Evolutionary conservation across 805 yeast genomes (phyloP), one percentile per base, ranked within the genome.

Genomic region (Diddensiella santjacobensis): DNA sequence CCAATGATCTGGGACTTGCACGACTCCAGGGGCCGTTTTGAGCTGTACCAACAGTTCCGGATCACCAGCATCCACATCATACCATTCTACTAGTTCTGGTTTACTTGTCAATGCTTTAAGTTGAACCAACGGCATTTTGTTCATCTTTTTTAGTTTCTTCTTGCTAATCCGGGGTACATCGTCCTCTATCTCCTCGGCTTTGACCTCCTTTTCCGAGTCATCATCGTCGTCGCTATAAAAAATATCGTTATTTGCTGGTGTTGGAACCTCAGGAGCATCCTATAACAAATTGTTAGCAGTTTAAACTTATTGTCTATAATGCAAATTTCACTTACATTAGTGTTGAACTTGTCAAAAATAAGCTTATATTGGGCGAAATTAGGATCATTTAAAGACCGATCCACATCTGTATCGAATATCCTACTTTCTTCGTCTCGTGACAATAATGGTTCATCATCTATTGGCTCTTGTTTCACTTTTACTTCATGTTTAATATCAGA

Each of bases 1-100:
- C 99, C 99, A 91, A 64, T 89, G 93, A 0, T 67, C 60, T 0
- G 98, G 98, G 1, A 91, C 87, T 1, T 80, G 86, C 0, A 90
- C 81, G 1, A 70, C 73, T 54, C 87, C 86, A 48, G 79, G 81
- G 30, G 71, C 67, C 0, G 82, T 68, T 61, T 90, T 91, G 43
- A 91, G 64, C 19, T 74, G 69, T 0, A 86, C 79, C 11, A 80
- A 71, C 18, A 89, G 61, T 42, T 70, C 66, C 1, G 99, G 96
- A 57, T 87, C 91, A 0, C 73, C 73, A 0, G 97, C 84, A 68
- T 90, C 93, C 1, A 81, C 83, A 64, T 93, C 98, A 57, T 71
- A 79, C 95, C 95, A 84, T 54, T 89, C 95, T 1, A 91, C 83
- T 3, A 81, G 61, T 49, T 86, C 87, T 0, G 98, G 97, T 22